Base-by-base conservation (phyloP, 805 yeast species). In the Candida xiaguanensis region DNA sequence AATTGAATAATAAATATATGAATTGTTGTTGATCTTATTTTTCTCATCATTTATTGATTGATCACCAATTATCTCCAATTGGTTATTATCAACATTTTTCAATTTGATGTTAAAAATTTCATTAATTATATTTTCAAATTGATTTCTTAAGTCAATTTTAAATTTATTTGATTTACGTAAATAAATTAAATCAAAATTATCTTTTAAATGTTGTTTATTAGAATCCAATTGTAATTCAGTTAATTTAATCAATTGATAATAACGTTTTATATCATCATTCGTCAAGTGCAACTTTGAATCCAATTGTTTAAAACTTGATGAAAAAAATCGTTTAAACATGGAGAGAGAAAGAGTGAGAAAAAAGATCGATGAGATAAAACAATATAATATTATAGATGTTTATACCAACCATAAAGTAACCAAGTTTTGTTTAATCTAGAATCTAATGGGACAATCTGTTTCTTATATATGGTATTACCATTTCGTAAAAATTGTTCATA, bases 91-190 rank as follows among this genome's bases (percentile, higher is more conserved):
- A 7, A 8, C 28, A 25, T n/a, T n/a, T 7, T 28, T 13, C 18
- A 34, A 20, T 25, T 34, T 34, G 2, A 34, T 9, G 15, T 16
- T 34, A 8, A 34, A 16, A n/a, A 34, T 34, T 34, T 34, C 36
- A 34, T 34, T 9, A 12, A 35, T 19, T 5, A 35, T 35, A 19
- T 23, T 19, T 18, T 27, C 32, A 8, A 35, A 26, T 7, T n/a
- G 13, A 14, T n/a, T 15, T 14, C 29, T 5, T 19, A 35, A 11
- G 8, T 35, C 15, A 4, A 6, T 3, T 27, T 35, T 26, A 11
- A 27, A 26, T 8, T 27, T 26, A 15, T 20, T 35, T 19, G 38
- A 19, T 27, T 35, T 35, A 13, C 23, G 11, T 2, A 9, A 5
- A 17, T 27, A 35, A 8, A 34, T 17, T 7, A 26, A 17, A 17